Evolutionary conservation across 2,329 filamentous ascomycete genomes (phyloP).

Genomic region (Colletotrichum siamense): DNA sequence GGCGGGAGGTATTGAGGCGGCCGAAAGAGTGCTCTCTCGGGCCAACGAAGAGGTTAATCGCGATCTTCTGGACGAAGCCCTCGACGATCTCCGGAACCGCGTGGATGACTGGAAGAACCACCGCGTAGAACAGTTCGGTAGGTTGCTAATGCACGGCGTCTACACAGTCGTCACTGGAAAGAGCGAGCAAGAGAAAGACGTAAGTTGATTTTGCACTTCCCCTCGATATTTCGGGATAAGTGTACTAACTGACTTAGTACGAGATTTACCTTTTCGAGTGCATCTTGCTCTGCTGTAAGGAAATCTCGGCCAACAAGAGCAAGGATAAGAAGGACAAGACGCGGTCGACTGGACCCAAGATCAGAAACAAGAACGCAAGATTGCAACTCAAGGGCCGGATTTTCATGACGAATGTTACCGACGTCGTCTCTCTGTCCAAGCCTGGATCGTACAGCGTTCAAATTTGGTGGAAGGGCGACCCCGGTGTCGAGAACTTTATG

Average conservation of each 20-base stretch:
- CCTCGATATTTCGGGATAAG: background rate
- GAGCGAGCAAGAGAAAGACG: conserved; percentile 91
- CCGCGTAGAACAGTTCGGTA: conserved; percentile 88
- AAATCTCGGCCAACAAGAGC: conserved; percentile 82
- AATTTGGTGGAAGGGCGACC: conserved; percentile 98
- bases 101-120: conserved; percentile 99
- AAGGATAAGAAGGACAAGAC: conserved; percentile 78
- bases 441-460: conserved; percentile 93
- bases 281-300: conserved; percentile 97
- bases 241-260: conserved; percentile 64
- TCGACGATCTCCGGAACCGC: conserved; percentile 79
- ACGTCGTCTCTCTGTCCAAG: conserved; percentile 86
- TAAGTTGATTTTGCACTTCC: conserved; percentile 44
- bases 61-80: conserved; percentile 81
- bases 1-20: conserved; percentile 76
- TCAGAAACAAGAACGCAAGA: conserved; percentile 73
- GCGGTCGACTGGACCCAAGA: conserved; percentile 60
- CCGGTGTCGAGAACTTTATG: conserved; percentile 93
- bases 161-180: conserved; percentile 91
- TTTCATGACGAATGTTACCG: conserved; percentile 98
- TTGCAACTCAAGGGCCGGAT: conserved; percentile 96
- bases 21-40: conserved; percentile 80
- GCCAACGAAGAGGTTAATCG: conserved; percentile 92
- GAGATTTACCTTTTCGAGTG: conserved; percentile 97
- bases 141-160: conserved; percentile 84